Base-by-base conservation (phyloP, 345 rosid species). In the Pugionium dolabratum region DNA sequence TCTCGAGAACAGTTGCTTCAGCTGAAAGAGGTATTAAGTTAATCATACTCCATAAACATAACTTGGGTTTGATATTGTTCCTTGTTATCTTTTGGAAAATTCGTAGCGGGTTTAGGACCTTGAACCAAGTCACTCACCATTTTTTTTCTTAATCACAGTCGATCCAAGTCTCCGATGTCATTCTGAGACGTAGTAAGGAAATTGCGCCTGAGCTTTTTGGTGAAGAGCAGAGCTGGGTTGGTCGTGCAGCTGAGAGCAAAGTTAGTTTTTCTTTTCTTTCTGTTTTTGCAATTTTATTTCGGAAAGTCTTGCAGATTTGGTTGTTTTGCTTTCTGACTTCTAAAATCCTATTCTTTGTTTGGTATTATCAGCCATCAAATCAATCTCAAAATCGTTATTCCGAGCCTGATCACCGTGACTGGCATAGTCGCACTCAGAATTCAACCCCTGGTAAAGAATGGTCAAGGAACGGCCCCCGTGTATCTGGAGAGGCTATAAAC, bases 381-480 rank as follows among this genome's bases (percentile, higher is more conserved):
- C 91, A 78, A 69, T 29, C 81, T 71, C 91, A 53, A 70, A 63
- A 47, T 73, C 91, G 96, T 37, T 83, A 83, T 53, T 67, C 84
- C 41, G 87, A 89, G 82, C 85, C 71, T 25, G 97, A 87, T 74
- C 84, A 78, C 65, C 90, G 88, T 51, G 90, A 87, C 59, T 90
- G 97, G 97, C 88, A 81, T 64, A 73, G 72, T 48, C 85, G 84
- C 45, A 27, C 67, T 32, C 78, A 10, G 63, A 34, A 72, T 58
- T n/a, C 73, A 65, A 6, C 66, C 47, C 26, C 79, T 63, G 86
- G 82, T 54, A 88, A 82, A 55, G 96, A 83, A 69, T 80, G 83
- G 70, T 77, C 79, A 41, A 74, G 83, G 78, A 83, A 83, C 49
- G 50, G 79, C 18, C 18, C 18, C 18, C 18, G 18, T 18, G 18